phyloP scores from a whole-genome alignment of 2,329 filamentous ascomycete species.

The Sporothrix humicola region DNA sequence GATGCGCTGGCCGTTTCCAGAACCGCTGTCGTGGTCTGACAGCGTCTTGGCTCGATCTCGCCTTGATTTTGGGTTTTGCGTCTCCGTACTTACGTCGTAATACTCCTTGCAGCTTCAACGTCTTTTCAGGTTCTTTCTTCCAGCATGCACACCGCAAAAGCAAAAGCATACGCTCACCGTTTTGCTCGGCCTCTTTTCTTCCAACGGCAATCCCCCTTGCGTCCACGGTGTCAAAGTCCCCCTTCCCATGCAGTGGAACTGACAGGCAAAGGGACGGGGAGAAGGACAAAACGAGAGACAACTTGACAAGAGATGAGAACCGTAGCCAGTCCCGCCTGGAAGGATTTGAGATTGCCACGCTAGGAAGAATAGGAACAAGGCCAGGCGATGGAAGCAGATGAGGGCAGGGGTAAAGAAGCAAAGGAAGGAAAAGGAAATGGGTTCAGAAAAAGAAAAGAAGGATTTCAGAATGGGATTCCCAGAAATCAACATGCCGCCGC shows the following conservation, averaged over 20 bases:
- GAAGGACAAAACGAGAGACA: too few relatives aligned
- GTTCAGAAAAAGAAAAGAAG: background rate
- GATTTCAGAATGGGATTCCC: background rate
- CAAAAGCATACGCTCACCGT: too few relatives aligned
- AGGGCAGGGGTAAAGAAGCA: background rate
- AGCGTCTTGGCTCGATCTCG: background rate
- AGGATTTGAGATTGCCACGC: slow-evolving; percentile 11
- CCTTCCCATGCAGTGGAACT: slow-evolving; percentile 16
- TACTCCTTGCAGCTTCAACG: background rate
- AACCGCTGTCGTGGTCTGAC: slow-evolving; percentile 13
- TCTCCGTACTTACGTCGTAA: background rate
- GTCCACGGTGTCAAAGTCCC: background rate
- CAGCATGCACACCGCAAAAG: background rate
- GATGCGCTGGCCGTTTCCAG: slow-evolving; percentile 19
- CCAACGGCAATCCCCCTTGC: slow-evolving; percentile 17
- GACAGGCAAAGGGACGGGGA: background rate
- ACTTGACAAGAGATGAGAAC: background rate
- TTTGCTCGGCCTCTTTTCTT: background rate
- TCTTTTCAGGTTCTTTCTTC: background rate
- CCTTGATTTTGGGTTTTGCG: background rate
- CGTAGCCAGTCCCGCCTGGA: slow-evolving; percentile 8
- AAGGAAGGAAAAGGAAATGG: background rate
- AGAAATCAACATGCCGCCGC: slow-evolving; percentile 24
- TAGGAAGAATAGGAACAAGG: background rate
- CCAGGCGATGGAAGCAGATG: background rate